Base-by-base conservation (phyloP, 805 yeast species). In the Saccharomyces jurei region DNA sequence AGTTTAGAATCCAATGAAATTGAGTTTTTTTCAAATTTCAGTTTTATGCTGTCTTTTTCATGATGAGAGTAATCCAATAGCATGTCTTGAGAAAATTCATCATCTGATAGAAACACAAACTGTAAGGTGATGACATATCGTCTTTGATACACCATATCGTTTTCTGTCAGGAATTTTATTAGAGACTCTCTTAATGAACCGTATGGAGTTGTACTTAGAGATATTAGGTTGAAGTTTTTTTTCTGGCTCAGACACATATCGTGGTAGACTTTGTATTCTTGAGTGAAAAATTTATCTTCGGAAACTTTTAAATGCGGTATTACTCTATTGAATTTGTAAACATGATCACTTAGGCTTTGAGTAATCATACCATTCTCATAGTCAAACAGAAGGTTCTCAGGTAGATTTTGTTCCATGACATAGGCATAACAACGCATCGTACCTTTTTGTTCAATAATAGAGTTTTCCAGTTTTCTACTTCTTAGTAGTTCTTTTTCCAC, bases 381-480 rank as follows among this genome's bases (percentile, higher is more conserved):
- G 49, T 68, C 64, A 10, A 65, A 52, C 8, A 27, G 28, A 25
- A 31, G 55, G 10, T 26, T 36, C 25, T 21, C 41, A 29, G 29
- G 46, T 25, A 47, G 30, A 14, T 10, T 51, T 21, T 29, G 51
- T 46, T 52, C 52, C 11, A 54, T 57, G 46, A 63, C 52, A 36
- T 65, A 68, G 6, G 63, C 65, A 49, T 66, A 65, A 41, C 63
- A 66, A 17, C 78, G 62, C 4, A 72, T 61, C 26, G 62, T 64
- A 0, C 75, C 75, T 25, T 62, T 57, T 27, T 68, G 52, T 52
- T 74, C 76, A 52, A 73, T 73, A 17, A 81, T 81, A 1, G 80
- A 72, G 59, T 80, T 79, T 62, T 81, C 83, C 44, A 81, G 63
- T 9, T 72, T 69, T 58, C 77, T 70, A 54, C 78, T 69, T 30